phyloP scores from a whole-genome alignment of 2,329 filamentous ascomycete species.

The Diaporthe amygdali region DNA sequence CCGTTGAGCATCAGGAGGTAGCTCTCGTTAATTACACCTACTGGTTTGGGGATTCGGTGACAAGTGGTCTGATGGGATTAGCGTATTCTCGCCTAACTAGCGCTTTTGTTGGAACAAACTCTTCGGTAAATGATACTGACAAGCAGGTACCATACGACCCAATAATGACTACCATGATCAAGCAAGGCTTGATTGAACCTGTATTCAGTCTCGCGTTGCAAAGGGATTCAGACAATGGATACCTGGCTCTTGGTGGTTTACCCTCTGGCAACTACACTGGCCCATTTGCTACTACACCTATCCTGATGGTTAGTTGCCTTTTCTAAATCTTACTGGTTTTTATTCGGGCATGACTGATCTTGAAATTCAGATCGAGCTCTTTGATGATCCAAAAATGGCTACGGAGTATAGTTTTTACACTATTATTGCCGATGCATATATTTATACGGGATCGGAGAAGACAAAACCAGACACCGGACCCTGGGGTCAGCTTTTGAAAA shows the following conservation, averaged over 20 bases:
- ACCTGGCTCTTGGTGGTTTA: conserved; percentile 54
- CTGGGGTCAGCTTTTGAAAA: neutral
- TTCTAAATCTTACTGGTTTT: neutral
- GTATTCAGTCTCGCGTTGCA: conserved; percentile 55
- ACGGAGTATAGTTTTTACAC: conserved; percentile 34
- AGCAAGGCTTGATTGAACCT: conserved; percentile 45
- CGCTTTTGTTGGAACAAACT: conserved; percentile 34
- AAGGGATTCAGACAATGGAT: conserved; percentile 44
- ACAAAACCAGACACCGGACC: conserved; percentile 1
- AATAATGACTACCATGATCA: conserved; percentile 55
- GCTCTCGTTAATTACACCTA: conserved; percentile 48
- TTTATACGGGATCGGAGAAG: conserved; percentile 28
- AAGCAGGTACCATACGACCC: conserved; percentile 49
- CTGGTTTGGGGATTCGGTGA: conserved; percentile 48
- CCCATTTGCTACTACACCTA: conserved; percentile 32
- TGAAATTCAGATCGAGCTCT: conserved; percentile 19
- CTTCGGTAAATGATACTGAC: neutral
- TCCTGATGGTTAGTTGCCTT: conserved; percentile 28
- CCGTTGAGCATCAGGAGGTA: conserved; percentile 49
- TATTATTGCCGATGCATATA: conserved; percentile 32
- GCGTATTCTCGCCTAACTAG: conserved; percentile 54
- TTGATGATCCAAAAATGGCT: neutral
- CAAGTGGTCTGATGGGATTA: conserved; percentile 56
- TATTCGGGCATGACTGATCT: conserved; percentile 21
- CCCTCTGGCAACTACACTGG: conserved; percentile 44